Evolutionary conservation across 1,284 basidiomycete genomes (phyloP), one percentile per base, ranked within the genome.

Genomic region (Caloboletus firmus): DNA sequence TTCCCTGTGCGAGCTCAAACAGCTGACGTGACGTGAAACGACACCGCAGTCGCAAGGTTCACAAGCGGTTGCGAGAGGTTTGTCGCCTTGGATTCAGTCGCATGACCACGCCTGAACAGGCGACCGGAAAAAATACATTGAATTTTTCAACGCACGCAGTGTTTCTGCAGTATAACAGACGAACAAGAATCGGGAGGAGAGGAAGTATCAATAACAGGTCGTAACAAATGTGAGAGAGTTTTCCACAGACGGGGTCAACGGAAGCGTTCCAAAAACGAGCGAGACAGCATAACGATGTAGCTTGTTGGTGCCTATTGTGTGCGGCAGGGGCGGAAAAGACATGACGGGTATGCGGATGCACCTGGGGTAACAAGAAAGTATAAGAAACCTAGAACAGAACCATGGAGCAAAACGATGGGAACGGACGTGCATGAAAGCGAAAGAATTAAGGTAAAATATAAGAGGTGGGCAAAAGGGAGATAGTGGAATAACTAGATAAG

Each of bases 401-500:
- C n/a, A 32, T 44, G 52, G 35, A 51, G 49, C 43, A 66, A 49
- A 69, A 57, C 56, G 56, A 70, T 12, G 43, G 45, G 55, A 37
- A 58, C 45, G 53, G 36, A 58, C 54, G 49, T 54, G 59, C 56
- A 59, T 13, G 52, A 56, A 68, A 54, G 44, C 43, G 45, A 52
- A 68, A 54, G 45, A 39, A 70, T 67, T 67, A 67, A 48, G 62
- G 45, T 59, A 57, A 52, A 59, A 42, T 68, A 61, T 58, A 59
- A 56, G 48, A 39, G 51, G 50, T 36, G 48, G 57, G 45, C 49
- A 54, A 66, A 45, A 24, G 44, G 67, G 26, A 51, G 47, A 66
- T 53, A 28, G 45, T 56, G 54, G 36, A 67, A 59, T 59, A 56
- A 58, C 64, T 67, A 67, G 65, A 69, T 67, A 67, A 56, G 51